A percentile compares a stretch with the other conserved stretches of the same genome.
Evolutionary conservation across 352 stramenopile genomes (phyloP).

Genomic region (Paralagenidium karlingii): DNA sequence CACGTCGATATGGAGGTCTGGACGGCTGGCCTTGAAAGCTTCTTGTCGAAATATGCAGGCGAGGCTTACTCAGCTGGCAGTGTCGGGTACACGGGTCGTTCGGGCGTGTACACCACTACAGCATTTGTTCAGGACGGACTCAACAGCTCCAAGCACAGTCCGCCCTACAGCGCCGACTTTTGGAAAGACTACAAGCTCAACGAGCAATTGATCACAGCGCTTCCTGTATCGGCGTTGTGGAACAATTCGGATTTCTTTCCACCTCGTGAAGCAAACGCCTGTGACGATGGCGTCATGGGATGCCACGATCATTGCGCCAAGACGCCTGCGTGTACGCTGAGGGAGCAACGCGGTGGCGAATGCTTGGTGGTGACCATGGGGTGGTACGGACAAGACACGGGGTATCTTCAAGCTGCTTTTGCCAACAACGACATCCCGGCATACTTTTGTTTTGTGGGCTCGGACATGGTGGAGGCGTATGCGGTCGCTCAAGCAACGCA

Average conservation of each 20-base stretch:
- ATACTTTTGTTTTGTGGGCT: conserved; percentile 58
- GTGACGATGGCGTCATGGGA: conserved; percentile 16
- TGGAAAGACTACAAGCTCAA: conserved; percentile 34
- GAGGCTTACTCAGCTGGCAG: no score
- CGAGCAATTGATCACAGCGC: conserved; percentile 16
- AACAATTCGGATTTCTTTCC: conserved; percentile 11
- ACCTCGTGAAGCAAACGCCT: conserved; percentile 7
- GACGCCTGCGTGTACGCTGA: conserved; percentile 22
- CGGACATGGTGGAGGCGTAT: conserved; percentile 17
- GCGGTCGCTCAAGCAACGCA: conserved; percentile 12
- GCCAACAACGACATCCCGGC: conserved; percentile 32
- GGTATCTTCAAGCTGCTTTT: conserved; percentile 26
- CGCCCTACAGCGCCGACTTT: conserved; percentile 27
- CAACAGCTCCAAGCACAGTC: conserved; percentile 7
- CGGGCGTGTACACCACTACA: conserved; percentile 23
- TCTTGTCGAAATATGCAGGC: conserved; percentile 26
- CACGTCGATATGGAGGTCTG: conserved; percentile 20
- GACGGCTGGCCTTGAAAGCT: conserved; percentile 8
- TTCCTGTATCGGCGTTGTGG: conserved; percentile 12
- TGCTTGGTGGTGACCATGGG: conserved; percentile 32
- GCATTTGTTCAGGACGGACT: conserved; percentile 18
- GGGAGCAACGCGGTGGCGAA: conserved; percentile 11
- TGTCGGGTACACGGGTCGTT: conserved; percentile 17
- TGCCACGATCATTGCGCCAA: conserved; percentile 33
- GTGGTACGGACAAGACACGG: conserved; percentile 31